phyloP scores from a whole-genome alignment of 495 filamentous ascomycete species.

The Penicillium diatomitis region DNA sequence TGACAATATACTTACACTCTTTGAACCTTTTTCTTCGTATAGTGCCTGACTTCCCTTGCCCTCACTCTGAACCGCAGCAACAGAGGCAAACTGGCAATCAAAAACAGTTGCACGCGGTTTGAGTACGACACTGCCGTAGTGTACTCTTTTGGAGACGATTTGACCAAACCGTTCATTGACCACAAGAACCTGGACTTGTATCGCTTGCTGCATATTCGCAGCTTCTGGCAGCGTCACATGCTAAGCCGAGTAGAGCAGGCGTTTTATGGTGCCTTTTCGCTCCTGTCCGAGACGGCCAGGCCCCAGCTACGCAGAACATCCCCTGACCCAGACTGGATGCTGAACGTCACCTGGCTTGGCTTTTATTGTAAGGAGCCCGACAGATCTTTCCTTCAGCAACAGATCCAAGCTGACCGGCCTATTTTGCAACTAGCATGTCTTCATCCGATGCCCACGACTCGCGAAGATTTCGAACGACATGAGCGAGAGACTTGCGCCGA shows the following conservation, averaged over 20 bases:
- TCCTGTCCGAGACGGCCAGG: constrained; percentile 5
- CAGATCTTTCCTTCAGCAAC: too few species aligned
- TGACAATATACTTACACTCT: too few species aligned
- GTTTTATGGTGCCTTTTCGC: constrained; percentile 17
- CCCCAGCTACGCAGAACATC: constrained; percentile 10
- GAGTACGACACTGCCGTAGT: constrained; percentile 24
- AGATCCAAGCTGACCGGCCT: neutral
- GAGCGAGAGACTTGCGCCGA: constrained; percentile 24
- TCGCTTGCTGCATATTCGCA: constrained; percentile 23
- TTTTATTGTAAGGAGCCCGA: constrained; percentile 23
- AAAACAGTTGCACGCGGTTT: constrained; percentile 15
- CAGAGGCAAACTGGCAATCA: constrained; percentile 6
- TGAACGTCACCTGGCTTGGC: constrained; percentile 25
- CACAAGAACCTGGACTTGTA: constrained; percentile 6
- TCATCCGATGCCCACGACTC: constrained; percentile 16
- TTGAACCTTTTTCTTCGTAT: neutral
- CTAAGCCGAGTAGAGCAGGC: constrained; percentile 15
- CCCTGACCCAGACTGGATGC: neutral
- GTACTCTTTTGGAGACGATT: constrained; percentile 12
- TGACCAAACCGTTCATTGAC: constrained; percentile 5
- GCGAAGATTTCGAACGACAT: neutral
- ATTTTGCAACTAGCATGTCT: constrained; percentile 19
- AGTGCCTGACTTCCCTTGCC: constrained; percentile 25
- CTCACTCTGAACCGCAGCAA: constrained; percentile 1
- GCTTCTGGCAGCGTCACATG: constrained; percentile 32